phyloP scores from a whole-genome alignment of 2,329 filamentous ascomycete species.

The Aschersonia sp. region DNA sequence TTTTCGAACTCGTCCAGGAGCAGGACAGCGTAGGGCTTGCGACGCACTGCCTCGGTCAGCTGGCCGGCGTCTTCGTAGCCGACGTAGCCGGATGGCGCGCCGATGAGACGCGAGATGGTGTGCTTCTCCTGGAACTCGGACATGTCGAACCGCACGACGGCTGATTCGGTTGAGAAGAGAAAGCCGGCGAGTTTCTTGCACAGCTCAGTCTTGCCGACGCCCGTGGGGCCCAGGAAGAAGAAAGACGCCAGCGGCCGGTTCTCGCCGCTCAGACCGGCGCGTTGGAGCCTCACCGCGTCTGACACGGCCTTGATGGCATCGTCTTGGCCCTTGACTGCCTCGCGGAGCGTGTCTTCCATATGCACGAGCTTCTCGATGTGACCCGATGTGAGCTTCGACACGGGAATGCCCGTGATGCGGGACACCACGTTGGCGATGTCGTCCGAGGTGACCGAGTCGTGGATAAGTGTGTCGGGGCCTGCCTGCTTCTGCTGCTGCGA shows the following conservation, averaged over 20 bases:
- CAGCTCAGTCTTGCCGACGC: conserved; percentile 92
- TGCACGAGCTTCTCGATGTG: conserved; percentile 90
- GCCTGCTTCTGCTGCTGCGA: conserved; percentile 16
- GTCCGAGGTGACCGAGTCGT: conserved; percentile 89
- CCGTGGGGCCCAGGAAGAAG: conserved; percentile 95
- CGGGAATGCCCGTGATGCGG: conserved; percentile 80
- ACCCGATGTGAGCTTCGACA: conserved; percentile 81
- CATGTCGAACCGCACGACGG: conserved; percentile 94
- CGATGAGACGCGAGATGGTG: conserved; percentile 84
- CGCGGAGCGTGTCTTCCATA: conserved; percentile 81
- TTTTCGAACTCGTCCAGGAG: conserved; percentile 98
- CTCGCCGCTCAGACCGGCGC: conserved; percentile 81
- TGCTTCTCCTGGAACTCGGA: conserved; percentile 96
- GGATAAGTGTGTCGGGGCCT: conserved; percentile 49
- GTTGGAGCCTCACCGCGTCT: conserved; percentile 85
- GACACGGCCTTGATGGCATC: conserved; percentile 84
- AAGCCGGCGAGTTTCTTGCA: conserved; percentile 93
- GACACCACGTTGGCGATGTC: conserved; percentile 91
- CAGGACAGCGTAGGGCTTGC: conserved; percentile 89
- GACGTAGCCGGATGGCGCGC: conserved; percentile 85
- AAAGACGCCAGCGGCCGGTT: conserved; percentile 87
- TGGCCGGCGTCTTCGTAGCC: conserved; percentile 96
- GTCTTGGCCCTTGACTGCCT: conserved; percentile 83
- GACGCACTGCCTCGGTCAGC: conserved; percentile 83
- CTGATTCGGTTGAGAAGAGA: conserved; percentile 81